These are phyloP conservation scores for Striga hermonthica DNA, from an alignment of 305 asterid species.

Conservation along the genomic window DNA sequence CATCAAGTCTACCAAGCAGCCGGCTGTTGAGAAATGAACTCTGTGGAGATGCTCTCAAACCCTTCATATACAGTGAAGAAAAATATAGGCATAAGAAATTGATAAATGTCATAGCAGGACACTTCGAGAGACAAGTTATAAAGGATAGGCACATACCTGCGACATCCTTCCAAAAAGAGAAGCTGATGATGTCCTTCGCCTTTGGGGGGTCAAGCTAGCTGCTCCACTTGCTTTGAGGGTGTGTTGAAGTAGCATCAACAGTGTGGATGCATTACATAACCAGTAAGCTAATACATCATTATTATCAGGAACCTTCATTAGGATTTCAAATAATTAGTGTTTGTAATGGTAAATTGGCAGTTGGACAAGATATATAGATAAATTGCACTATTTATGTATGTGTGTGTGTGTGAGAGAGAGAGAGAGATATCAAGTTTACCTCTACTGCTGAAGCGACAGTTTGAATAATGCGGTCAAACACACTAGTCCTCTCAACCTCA, in stretches of 20 bases:
- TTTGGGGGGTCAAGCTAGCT: constrained; percentile 92
- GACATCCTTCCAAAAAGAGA: constrained; percentile 99
- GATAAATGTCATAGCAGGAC: constrained; percentile 24
- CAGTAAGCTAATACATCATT: constrained; percentile 88
- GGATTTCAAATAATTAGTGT: constrained; percentile 30
- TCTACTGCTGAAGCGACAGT: constrained; percentile 80
- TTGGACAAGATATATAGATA: too few species aligned
- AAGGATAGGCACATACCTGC: constrained; percentile 54
- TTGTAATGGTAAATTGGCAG: constrained; percentile 1
- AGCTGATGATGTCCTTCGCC: constrained; percentile 93
- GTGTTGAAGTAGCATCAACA: constrained; percentile 95
- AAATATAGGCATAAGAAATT: constrained; percentile 26
- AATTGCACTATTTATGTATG: too few species aligned
- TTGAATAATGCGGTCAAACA: constrained; percentile 92
- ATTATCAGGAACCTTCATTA: constrained; percentile 71
- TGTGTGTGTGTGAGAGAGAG: too few species aligned
- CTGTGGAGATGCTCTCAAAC: constrained; percentile 91
- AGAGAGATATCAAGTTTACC: constrained; percentile 37
- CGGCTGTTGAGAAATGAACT: constrained; percentile 88
- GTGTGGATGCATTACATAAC: constrained; percentile 88
- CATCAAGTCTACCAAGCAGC: constrained; percentile 88
- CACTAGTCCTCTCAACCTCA: constrained; percentile 97
- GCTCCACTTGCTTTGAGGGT: constrained; percentile 98
- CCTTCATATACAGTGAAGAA: constrained; percentile 46
- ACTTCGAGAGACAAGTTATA: constrained; percentile 29